phyloP scores from a whole-genome alignment of 1,139 yeast species.

The Nadsonia commutata region DNA sequence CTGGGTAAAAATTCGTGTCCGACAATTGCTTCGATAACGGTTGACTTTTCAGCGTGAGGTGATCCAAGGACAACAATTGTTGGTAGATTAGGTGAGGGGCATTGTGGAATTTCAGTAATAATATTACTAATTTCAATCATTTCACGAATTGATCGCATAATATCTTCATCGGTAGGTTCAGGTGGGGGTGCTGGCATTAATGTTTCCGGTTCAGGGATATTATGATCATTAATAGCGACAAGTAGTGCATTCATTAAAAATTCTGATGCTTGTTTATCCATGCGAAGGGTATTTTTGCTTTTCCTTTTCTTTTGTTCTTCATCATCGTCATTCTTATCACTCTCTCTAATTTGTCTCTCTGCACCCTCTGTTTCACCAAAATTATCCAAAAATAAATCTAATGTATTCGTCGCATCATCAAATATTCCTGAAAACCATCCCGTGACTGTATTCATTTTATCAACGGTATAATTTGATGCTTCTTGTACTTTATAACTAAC shows the following conservation, averaged over 20 bases:
- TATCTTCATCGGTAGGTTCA: constrained; percentile 24
- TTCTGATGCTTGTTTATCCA: background rate
- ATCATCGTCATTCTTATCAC: background rate
- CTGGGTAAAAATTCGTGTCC: constrained; percentile 92
- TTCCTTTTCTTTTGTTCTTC: background rate
- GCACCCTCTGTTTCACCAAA: background rate
- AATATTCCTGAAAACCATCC: constrained; percentile 35
- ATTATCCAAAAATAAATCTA: constrained; percentile 12
- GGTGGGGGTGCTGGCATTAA: background rate
- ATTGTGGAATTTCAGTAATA: constrained; percentile 59
- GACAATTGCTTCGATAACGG: constrained; percentile 83
- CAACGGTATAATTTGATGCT: constrained; percentile 58
- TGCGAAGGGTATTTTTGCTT: too few species aligned
- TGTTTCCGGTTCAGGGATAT: background rate
- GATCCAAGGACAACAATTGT: constrained; percentile 95
- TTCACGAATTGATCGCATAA: constrained; percentile 76
- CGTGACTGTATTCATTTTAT: constrained; percentile 43
- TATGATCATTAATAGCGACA: background rate
- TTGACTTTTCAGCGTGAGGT: constrained; percentile 91
- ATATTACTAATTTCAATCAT: constrained; percentile 91
- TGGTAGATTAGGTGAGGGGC: constrained; percentile 69
- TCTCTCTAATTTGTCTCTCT: background rate
- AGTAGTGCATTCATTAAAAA: background rate
- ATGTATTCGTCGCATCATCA: constrained; percentile 14
- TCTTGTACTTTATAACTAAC: constrained; percentile 85